Base-by-base conservation (phyloP, 208 protist genomes). In the Herpetomonas samuelpessoai region DNA sequence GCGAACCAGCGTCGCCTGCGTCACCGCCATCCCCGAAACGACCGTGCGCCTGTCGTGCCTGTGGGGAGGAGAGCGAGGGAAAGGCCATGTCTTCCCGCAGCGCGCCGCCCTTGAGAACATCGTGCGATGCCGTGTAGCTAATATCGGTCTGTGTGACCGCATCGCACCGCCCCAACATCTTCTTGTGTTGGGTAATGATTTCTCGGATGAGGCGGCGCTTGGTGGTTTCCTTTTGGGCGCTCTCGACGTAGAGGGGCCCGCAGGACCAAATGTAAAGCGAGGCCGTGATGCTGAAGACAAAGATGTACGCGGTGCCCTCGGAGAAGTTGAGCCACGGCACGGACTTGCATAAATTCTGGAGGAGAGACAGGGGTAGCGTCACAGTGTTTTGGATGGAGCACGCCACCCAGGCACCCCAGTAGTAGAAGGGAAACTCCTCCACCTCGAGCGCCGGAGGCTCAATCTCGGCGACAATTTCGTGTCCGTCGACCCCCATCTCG, bases 341-440 rank as follows among this genome's bases (percentile, higher is more conserved):
- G 25, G 79, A 78, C 41, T 51, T 53, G 2, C 79, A 63, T n/a
- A 94, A 58, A 49, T 77, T 79, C 35, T 80, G 70, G 30, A 94
- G 39, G 39, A 94, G 59, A 1, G 84, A 87, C 24, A 94, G 74
- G 14, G 84, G 88, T 35, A 91, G 69, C 28, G 88, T 88, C 2
- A 94, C 74, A 50, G 70, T 79, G 69, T 94, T 94, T 58, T 83
- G 82, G 35, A 88, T 74, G 26, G 76, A 80, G 65, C 72, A 87
- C 55, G 71, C 84, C 10, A 92, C 35, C 51, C 65, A 64, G 24
- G 68, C 67, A 14, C 68, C 82, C 71, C 76, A 89, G 41, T 51
- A 35, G 62, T 90, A 89, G 24, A 80, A 79, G 2, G 74, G 79
- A 46, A 72, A 71, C 35, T 85, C 68, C 65, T 93, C 83, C 41